These are phyloP conservation scores for Metarhizium rileyi DNA, from an alignment of 2,329 filamentous ascomycete genomes.

Conservation along the genomic window DNA sequence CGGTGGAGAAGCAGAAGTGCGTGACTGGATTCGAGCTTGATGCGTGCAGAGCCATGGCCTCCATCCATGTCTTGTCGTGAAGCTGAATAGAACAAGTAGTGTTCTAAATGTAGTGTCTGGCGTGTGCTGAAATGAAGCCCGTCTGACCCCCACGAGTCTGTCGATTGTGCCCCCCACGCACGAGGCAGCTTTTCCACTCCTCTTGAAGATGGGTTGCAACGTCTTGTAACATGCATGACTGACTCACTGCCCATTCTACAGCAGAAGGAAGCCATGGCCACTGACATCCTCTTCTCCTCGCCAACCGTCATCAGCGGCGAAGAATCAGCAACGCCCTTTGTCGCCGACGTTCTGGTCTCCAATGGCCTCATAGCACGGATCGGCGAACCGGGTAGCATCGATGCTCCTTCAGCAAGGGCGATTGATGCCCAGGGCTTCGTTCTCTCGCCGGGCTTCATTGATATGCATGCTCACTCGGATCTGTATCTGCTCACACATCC, in stretches of 20 bases:
- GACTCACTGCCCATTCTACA: neutral
- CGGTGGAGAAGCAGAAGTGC: no score
- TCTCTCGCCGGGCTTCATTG: slow-evolving; percentile 16
- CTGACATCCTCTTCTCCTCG: slow-evolving; percentile 12
- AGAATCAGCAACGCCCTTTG: slow-evolving; percentile 10
- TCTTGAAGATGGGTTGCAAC: neutral
- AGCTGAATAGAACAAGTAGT: neutral
- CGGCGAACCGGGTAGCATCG: slow-evolving; percentile 9
- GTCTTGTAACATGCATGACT: neutral
- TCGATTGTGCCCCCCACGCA: no score
- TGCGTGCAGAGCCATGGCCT: no score
- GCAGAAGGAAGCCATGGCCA: neutral
- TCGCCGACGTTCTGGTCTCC: slow-evolving; percentile 14
- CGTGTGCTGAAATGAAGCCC: no score
- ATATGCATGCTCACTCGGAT: slow-evolving; percentile 17
- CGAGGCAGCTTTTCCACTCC: neutral
- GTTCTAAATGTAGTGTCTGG: no score
- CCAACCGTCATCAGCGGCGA: slow-evolving; percentile 14
- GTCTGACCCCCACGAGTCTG: neutral
- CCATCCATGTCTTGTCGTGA: no score
- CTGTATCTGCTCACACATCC: slow-evolving; percentile 15
- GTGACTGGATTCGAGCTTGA: no score
- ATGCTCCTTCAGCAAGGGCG: slow-evolving; percentile 5
- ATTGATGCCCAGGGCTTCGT: slow-evolving; percentile 12
- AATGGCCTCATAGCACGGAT: slow-evolving; percentile 13